Percentiles rank a stretch among this genome's conserved stretches.
Evolutionary conservation across 441 rosid genomes (phyloP).

Genomic region (Corymbia citriodora): DNA sequence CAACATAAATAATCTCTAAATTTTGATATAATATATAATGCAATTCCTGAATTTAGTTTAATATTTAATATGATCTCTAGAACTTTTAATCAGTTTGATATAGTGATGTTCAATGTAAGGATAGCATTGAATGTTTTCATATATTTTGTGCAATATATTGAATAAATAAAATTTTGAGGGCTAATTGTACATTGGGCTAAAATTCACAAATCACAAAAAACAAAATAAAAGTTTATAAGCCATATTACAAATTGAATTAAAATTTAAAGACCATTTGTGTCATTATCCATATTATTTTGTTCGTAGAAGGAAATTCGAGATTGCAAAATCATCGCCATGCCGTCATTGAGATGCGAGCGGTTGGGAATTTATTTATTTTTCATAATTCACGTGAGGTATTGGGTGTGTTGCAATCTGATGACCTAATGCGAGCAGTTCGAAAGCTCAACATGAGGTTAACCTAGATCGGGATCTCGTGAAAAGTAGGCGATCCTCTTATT

Average conservation of each 20-base stretch:
- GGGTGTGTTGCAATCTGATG: neutral
- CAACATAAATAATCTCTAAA: too few species aligned
- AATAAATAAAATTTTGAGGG: accelerated
- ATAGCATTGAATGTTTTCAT: accelerated
- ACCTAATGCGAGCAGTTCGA: accelerated
- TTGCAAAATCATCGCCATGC: too few species aligned
- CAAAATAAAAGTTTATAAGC: accelerated
- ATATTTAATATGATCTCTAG: accelerated
- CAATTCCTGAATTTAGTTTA: accelerated
- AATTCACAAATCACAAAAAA: accelerated
- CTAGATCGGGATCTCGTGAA: neutral
- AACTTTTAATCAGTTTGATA: too few species aligned
- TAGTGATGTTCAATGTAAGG: too few species aligned
- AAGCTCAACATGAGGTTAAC: neutral
- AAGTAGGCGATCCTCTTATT: too few species aligned
- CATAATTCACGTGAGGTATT: neutral
- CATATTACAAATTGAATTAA: accelerated
- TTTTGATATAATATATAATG: accelerated
- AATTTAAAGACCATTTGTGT: too few species aligned
- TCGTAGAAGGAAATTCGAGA: too few species aligned
- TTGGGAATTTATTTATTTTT: neutral
- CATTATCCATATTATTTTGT: too few species aligned
- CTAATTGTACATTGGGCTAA: neutral
- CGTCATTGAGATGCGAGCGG: accelerated
- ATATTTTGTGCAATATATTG: accelerated